phyloP scores from a whole-genome alignment of 176 grass and related monocot genomes.

The Metroxylon sagu region DNA sequence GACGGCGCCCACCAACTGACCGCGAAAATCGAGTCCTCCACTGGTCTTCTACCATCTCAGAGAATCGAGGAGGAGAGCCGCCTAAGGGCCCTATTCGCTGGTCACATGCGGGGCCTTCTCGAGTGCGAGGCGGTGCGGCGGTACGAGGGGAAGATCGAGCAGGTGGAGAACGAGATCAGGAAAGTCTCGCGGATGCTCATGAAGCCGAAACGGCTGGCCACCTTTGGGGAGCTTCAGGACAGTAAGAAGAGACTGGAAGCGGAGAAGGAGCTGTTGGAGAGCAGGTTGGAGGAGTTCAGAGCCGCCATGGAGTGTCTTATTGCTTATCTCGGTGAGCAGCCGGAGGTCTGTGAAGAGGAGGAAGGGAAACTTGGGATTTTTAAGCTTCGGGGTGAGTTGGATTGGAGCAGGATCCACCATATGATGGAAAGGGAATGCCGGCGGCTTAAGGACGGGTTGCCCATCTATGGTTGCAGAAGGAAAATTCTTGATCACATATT shows the following conservation, averaged over 20 bases:
- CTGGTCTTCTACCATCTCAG: constrained; percentile 3
- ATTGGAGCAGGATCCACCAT: constrained; percentile 49
- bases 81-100: constrained; percentile 38
- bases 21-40: constrained; percentile 5
- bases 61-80: constrained; percentile 25
- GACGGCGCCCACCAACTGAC: constrained; percentile 56
- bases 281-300: constrained; percentile 43
- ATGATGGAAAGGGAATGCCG: constrained; percentile 62
- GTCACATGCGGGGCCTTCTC: constrained; percentile 40
- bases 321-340: constrained; percentile 17
- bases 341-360: background rate
- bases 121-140: constrained; percentile 17
- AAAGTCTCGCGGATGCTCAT: constrained; percentile 11
- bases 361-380: constrained; percentile 36
- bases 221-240: constrained; percentile 27
- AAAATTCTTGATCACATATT: constrained; percentile 55
- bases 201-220: background rate
- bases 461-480: constrained; percentile 52
- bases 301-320: constrained; percentile 39
- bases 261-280: constrained; percentile 39
- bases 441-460: constrained; percentile 76
- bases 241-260: constrained; percentile 32
- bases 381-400: constrained; percentile 26
- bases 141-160: constrained; percentile 19
- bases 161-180: constrained; percentile 24